These are phyloP conservation scores for Scenedesmus sp. DNA, from an alignment of 163 green algal species.

Conservation along the genomic window DNA sequence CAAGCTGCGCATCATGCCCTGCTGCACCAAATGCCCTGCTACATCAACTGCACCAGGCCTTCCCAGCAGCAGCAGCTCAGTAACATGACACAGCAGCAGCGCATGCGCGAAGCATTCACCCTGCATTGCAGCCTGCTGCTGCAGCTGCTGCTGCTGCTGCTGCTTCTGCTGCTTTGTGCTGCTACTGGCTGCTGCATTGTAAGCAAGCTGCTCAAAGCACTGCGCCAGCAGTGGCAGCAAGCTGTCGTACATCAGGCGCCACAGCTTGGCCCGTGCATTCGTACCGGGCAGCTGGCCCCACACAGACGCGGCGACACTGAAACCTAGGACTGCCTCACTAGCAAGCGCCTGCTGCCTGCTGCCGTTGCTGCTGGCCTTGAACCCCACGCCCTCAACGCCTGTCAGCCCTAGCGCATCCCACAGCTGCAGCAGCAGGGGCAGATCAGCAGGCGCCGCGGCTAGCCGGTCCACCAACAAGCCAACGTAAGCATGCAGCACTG, in stretches of 20 bases:
- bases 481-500: constrained; percentile 59
- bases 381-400: not conserved
- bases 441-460: constrained; percentile 44
- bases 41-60: constrained; percentile 22
- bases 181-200: constrained; percentile 18
- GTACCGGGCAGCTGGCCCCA: constrained; percentile 46
- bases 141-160: constrained; percentile 5
- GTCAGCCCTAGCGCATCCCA: constrained; percentile 63
- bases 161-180: not conserved
- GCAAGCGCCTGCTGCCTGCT: constrained; percentile 24
- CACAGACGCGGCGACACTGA: constrained; percentile 51
- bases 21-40: not conserved
- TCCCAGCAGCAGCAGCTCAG: constrained; percentile 30
- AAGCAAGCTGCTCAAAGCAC: constrained; percentile 58
- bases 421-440: constrained; percentile 53
- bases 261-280: constrained; percentile 45
- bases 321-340: constrained; percentile 48
- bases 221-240: constrained; percentile 64
- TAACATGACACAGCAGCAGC: constrained; percentile 34
- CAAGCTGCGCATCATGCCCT: constrained; percentile 34
- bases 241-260: constrained; percentile 56
- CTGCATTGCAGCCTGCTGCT: not conserved
- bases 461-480: constrained; percentile 56
- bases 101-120: constrained; percentile 21
- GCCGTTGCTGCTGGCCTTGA: not conserved